Evolutionary conservation across 192 early-diverging fungal genomes (phyloP).

Genomic region (Entrophospora sp.): DNA sequence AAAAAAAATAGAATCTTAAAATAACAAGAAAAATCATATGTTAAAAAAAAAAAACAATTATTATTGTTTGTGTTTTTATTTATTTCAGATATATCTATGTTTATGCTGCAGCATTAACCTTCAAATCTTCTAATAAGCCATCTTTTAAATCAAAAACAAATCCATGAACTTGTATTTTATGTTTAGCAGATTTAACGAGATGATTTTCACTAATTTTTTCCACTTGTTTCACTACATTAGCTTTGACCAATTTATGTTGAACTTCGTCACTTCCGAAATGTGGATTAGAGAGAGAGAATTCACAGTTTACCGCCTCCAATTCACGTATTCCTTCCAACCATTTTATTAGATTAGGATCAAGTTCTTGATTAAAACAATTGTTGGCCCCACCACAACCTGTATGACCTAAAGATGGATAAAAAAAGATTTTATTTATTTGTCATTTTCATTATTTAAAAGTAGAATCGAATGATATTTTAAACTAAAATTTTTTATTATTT

Average conservation of each 20-base stretch:
- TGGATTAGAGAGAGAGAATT: not conserved
- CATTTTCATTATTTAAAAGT: no score
- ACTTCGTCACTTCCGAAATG: not conserved
- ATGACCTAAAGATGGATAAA: no score
- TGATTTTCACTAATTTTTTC: not conserved
- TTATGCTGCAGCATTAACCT: no score
- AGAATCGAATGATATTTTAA: not conserved
- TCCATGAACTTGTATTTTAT: slow-evolving; percentile 4
- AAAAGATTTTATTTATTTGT: not conserved
- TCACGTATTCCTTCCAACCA: not conserved
- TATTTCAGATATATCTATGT: no score
- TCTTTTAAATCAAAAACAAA: not conserved
- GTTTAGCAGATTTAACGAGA: slow-evolving; percentile 1
- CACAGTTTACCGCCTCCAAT: not conserved
- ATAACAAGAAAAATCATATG: no score
- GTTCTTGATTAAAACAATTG: no score
- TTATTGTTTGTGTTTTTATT: no score
- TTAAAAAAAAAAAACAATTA: no score
- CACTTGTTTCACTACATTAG: slow-evolving; percentile 7
- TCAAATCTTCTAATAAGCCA: slow-evolving; percentile 13
- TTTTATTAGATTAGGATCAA: no score
- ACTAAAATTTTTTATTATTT: no score
- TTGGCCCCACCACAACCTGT: no score
- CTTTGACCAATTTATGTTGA: not conserved
- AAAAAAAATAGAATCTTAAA: no score